Percentiles rank a stretch among this genome's conserved stretches.
phyloP scores from a whole-genome alignment of 2,329 filamentous ascomycete genomes.

The Fusarium foetens region DNA sequence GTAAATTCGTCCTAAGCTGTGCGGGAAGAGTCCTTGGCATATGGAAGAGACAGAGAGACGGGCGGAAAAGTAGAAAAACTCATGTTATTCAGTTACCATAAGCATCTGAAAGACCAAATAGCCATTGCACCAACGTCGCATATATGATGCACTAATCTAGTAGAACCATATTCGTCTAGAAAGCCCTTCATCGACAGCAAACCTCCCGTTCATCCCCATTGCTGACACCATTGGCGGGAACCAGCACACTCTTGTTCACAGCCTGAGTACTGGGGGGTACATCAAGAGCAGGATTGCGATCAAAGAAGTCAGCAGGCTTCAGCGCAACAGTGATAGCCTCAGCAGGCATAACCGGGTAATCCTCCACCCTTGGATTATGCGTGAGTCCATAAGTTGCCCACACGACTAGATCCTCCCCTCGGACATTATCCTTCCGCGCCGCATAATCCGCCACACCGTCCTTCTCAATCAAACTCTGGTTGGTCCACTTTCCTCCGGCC shows the following conservation, averaged over 20 bases:
- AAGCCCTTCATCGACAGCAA: background rate
- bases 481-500: slow-evolving; percentile 54
- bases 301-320: slow-evolving; percentile 61
- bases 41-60: background rate
- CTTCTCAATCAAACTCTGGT: slow-evolving; percentile 51
- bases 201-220: background rate
- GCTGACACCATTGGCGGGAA: background rate
- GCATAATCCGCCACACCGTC: slow-evolving; percentile 53
- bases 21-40: background rate
- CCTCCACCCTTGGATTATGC: slow-evolving; percentile 72
- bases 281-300: slow-evolving; percentile 58
- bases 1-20: background rate
- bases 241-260: background rate
- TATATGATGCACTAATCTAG: background rate
- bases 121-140: background rate
- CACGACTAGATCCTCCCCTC: slow-evolving; percentile 64
- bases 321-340: slow-evolving; percentile 60
- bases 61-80: too few relatives aligned
- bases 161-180: accelerated
- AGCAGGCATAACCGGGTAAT: slow-evolving; percentile 73
- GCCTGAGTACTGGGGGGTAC: slow-evolving; percentile 46
- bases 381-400: slow-evolving; percentile 71
- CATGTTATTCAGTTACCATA: background rate
- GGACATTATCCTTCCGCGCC: slow-evolving; percentile 57
- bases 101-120: background rate